Evolutionary conservation across 2,329 filamentous ascomycete genomes (phyloP), one percentile per base, ranked within the genome.

Genomic region (Cercospora sp.): DNA sequence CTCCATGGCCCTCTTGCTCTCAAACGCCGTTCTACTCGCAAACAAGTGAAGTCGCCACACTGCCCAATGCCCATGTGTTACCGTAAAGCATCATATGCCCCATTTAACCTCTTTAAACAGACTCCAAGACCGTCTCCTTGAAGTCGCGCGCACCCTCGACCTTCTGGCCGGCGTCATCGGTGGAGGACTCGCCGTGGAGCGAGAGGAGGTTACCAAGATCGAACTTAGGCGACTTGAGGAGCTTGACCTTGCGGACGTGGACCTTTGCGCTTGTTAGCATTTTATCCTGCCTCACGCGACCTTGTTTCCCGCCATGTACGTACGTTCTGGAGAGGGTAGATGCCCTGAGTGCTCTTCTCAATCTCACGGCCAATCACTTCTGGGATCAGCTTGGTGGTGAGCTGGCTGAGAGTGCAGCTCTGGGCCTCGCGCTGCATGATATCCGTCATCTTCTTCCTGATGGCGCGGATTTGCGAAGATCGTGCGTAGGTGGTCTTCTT

Each of bases 221-320:
- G 87, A 99, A 98, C 89, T 99, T 99, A 81, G 95, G 95, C 75
- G 90, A 84, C 91, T 99, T 99, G 78, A 99, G 88, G 78, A 99
- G 92, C 91, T 99, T 99, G 81, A 99, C 94, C 90, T 99, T 99
- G 85, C 95, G 94, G 85, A 99, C 97, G 88, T 99, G 95, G 80
- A 98, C 94, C 94, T 98, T 78, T 9, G 45, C 62, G 23, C 71
- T 65, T 68, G 74, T 85, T 75, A 85, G 79, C 74, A 60, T 67
- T 45, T 61, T 23, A 26, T 57, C 30, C 36, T 33, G n/a, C n/a
- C 30, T 26, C 16, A 45, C 28, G 10, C 28, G 5, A 45, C 23
- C 16, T 3, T 45, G 10, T 20, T 65, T 30, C 18, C 28, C 45
- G 20, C 42, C 60, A 23, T 66, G 31, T 69, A 82, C 83, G 73